Evolutionary conservation across 2,329 filamentous ascomycete genomes (phyloP), one percentile per base, ranked within the genome.

Genomic region (Stemphylium vesicarium): DNA sequence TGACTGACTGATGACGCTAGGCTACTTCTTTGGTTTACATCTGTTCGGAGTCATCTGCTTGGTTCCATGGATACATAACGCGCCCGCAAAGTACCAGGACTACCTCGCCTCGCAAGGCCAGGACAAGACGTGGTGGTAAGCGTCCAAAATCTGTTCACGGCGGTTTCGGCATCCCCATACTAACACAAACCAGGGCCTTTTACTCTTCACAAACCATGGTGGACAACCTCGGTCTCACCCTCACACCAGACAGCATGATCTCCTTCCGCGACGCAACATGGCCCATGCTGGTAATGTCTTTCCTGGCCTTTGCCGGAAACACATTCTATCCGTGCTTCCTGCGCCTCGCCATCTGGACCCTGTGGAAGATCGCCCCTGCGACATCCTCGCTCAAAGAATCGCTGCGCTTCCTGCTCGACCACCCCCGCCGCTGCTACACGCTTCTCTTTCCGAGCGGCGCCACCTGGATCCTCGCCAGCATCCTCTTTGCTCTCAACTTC

Each of bases 271-370:
- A 80, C 10, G 91, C 92, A 1, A 80, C 89, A 10, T 89, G 91
- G 65, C 87, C 89, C 0, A 80, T 98, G 44, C 80, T 97, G 20
- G 72, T 95, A 39, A 86, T 92, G 77, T 86, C 87, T 4, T 96
- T 96, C 65, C 83, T 98, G 40, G 95, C 97, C 70, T 87, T 98
- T 56, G 91, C 96, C 55, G 94, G 94, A 52, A 98, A 98, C 70
- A 98, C 94, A 0, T 94, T 90, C 0, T 98, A 98, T 65, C 95
- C 94, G 0, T 91, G 95, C 68, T 93, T 97, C 88, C 84, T 98
- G n/a, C 89, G 95, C 9, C 90, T 97, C 68, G 85, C 95, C 59
- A 98, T 99, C 57, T 99, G 95, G 94, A 66, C 88, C 0, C 69
- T 84, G 31, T 91, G 91, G 11, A 85, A 88, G 47, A 61, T 90